Conservation (phyloP, 768 basidiomycete genomes). For the Leucogyrophana mollusca region DNA sequence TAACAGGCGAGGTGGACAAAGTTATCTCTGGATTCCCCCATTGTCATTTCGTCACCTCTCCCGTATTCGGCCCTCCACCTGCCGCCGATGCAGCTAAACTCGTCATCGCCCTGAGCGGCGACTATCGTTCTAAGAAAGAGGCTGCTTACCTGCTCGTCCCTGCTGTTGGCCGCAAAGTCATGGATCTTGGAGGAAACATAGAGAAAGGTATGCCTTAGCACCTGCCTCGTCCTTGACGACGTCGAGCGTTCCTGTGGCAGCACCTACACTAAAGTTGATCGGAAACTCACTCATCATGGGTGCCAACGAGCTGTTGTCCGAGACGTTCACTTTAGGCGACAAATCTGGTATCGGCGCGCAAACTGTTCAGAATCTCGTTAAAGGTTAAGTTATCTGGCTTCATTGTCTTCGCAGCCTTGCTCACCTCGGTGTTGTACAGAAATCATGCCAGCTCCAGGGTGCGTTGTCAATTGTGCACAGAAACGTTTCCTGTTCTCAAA, state of each 20-base stretch:
- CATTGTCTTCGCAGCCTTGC: not conserved
- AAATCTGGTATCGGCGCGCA: conserved; percentile 76
- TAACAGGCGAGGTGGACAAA: conserved; percentile 64
- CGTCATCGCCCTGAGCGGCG: conserved; percentile 76
- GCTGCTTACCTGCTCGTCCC: conserved; percentile 78
- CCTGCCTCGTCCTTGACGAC: not conserved
- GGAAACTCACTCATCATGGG: conserved; percentile 80
- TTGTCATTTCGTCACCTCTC: conserved; percentile 67
- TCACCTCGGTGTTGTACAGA: conserved; percentile 39
- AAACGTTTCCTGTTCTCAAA: not conserved
- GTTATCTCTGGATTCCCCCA: conserved; percentile 58
- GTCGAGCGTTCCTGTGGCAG: conserved; percentile 29
- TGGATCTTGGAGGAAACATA: conserved; percentile 83
- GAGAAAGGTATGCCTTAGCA: conserved; percentile 58
- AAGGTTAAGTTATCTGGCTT: conserved; percentile 39
- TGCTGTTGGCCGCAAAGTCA: conserved; percentile 69
- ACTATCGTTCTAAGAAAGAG: conserved; percentile 79
- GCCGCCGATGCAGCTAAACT: conserved; percentile 66
- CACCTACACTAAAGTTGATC: conserved; percentile 72
- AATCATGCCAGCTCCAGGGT: conserved; percentile 66
- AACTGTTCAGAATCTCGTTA: conserved; percentile 53
- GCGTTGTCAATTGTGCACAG: conserved; percentile 16
- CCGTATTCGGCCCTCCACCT: conserved; percentile 73
- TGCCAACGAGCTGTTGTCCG: conserved; percentile 75
- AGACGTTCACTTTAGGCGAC: conserved; percentile 82